phyloP scores from a whole-genome alignment of 495 filamentous ascomycete genomes.

The Cercophora newfieldiana region DNA sequence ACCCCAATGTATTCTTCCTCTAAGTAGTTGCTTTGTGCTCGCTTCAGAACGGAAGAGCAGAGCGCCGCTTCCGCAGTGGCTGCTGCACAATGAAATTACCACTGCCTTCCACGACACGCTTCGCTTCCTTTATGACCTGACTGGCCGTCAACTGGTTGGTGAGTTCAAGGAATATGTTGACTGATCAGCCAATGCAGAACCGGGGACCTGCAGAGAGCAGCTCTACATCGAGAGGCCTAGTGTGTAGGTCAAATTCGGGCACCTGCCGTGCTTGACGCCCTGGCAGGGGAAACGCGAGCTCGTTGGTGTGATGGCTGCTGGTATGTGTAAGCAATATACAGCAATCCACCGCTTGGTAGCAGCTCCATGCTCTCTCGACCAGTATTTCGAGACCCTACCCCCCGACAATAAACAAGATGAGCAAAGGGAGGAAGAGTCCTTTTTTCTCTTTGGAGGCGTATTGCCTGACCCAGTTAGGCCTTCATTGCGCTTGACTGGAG shows the following conservation, averaged over 20 bases:
- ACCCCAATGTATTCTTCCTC: not conserved
- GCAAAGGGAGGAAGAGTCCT: not conserved
- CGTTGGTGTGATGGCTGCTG: not conserved
- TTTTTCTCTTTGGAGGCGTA: not conserved
- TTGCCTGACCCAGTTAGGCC: not conserved
- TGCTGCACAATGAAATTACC: too few species aligned
- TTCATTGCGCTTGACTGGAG: not conserved
- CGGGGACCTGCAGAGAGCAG: not conserved
- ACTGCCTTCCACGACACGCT: too few species aligned
- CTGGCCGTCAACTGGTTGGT: not conserved
- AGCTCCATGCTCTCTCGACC: not conserved
- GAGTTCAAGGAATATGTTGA: not conserved
- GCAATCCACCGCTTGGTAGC: not conserved
- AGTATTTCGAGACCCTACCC: not conserved
- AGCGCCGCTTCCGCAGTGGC: too few species aligned
- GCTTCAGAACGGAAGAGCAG: not conserved
- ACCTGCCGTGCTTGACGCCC: not conserved
- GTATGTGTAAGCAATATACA: not conserved
- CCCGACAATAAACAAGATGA: not conserved
- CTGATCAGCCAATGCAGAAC: not conserved
- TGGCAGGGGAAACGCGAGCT: not conserved
- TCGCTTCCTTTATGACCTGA: too few species aligned
- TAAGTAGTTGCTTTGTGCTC: not conserved
- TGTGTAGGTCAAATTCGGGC: not conserved
- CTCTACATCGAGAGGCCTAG: not conserved